Conservation (phyloP, 148 eudicot genomes). For the Hydrangea macrophylla region DNA sequence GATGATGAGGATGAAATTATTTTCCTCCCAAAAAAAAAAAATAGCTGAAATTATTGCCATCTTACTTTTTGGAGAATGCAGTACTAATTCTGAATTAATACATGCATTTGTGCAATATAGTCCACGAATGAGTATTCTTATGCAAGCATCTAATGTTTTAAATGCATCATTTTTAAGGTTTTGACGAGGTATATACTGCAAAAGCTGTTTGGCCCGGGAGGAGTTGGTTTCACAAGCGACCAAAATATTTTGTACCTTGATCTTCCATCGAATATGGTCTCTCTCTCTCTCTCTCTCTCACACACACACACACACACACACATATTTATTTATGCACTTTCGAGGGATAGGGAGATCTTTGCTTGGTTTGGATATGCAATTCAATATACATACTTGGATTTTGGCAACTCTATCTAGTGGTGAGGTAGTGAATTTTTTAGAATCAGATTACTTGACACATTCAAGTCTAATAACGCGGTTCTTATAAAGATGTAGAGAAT, state of each 20-base stretch:
- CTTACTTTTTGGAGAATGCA: too few relatives aligned
- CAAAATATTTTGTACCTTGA: slow-evolving; percentile 64
- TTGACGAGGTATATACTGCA: slow-evolving; percentile 65
- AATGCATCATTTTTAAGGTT: slow-evolving; percentile 34
- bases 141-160: too few relatives aligned
- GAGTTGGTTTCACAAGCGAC: slow-evolving; percentile 56
- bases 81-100: not conserved
- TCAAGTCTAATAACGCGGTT: not conserved
- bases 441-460: not conserved
- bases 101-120: not conserved
- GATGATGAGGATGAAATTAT: not conserved
- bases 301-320: too few relatives aligned
- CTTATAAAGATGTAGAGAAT: too few relatives aligned
- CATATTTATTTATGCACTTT: too few relatives aligned
- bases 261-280: slow-evolving; percentile 94
- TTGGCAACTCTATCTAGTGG: not conserved
- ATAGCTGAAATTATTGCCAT: too few relatives aligned
- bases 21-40: too few relatives aligned
- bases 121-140: not conserved
- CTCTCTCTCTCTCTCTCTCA: too few relatives aligned
- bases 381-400: too few relatives aligned
- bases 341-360: too few relatives aligned
- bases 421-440: too few relatives aligned
- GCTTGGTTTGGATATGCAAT: too few relatives aligned
- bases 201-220: slow-evolving; percentile 73